These are phyloP conservation scores for Tetragonia tetragonoides DNA, from an alignment of 148 eudicot genomes.

Conservation along the genomic window DNA sequence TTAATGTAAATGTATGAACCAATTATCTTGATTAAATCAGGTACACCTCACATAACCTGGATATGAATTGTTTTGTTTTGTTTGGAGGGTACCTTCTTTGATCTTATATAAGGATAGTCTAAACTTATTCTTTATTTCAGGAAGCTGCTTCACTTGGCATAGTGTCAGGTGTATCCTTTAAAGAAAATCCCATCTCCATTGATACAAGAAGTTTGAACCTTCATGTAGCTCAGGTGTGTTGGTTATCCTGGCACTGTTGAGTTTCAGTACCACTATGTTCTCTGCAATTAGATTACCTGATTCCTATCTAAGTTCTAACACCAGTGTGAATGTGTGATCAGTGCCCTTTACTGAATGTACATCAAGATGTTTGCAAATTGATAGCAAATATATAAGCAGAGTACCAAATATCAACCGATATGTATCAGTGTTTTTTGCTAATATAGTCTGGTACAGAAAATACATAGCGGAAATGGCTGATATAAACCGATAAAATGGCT, in stretches of 20 bases:
- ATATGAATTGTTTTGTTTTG: neutral
- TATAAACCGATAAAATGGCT: too few species aligned
- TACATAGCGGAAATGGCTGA: too few species aligned
- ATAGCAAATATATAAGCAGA: too few species aligned
- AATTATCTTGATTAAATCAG: too few species aligned
- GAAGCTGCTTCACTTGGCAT: slow-evolving; percentile 90
- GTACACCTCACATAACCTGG: neutral
- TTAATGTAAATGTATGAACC: too few species aligned
- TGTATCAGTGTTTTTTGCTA: too few species aligned
- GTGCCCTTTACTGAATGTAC: neutral
- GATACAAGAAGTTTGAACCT: slow-evolving; percentile 55
- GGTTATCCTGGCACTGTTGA: neutral
- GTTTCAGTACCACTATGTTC: slow-evolving; percentile 5
- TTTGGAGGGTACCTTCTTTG: neutral
- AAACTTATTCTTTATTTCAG: slow-evolving; percentile 31
- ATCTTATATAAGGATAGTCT: slow-evolving; percentile 3
- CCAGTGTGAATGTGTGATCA: neutral
- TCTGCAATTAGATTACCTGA: neutral
- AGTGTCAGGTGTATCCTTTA: slow-evolving; percentile 59
- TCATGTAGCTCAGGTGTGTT: slow-evolving; percentile 70
- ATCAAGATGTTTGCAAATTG: too few species aligned
- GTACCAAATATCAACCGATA: too few species aligned
- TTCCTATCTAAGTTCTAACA: neutral
- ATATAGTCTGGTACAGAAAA: too few species aligned
- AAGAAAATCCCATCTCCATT: slow-evolving; percentile 59